Evolutionary conservation across 495 filamentous ascomycete species (phyloP), one percentile per base, ranked within the genome.

Genomic region (Polyplosphaeria fusca): DNA sequence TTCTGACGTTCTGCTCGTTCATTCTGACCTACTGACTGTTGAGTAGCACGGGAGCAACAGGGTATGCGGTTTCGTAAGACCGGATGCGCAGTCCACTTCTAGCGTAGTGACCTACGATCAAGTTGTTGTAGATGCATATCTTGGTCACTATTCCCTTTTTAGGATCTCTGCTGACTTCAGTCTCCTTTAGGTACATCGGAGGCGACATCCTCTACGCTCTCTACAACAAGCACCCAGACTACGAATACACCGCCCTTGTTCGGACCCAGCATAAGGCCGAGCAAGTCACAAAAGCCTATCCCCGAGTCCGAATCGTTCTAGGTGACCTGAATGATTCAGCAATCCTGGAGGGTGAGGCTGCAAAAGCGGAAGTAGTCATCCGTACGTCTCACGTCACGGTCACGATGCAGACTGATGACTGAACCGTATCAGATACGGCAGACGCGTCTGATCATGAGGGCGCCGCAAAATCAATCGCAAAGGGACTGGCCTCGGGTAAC

Each of bases 141-240:
- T n/a, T n/a, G n/a, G n/a, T n/a, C n/a, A n/a, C n/a, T n/a, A n/a
- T n/a, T n/a, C n/a, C n/a, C n/a, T n/a, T n/a, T n/a, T n/a, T n/a
- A n/a, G n/a, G n/a, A n/a, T n/a, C n/a, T n/a, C n/a, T n/a, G n/a
- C n/a, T n/a, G n/a, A n/a, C n/a, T n/a, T n/a, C n/a, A n/a, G n/a
- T n/a, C n/a, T n/a, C n/a, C n/a, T n/a, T n/a, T n/a, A n/a, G n/a
- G n/a, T 92, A 90, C 67, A 87, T 91, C 55, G 88, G 86, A 18
- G 87, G 89, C n/a, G 86, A 91, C 59, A 77, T 76, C 24, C 76
- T 91, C 39, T 81, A 81, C 55, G 70, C 71, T 7, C 68, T 91
- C 16, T 59, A 69, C 47, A 73, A 79, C 5, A 75, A 80, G 5
- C 83, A 90, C 65, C 86, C 85, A 1, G 81, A 91, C 23, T 86